phyloP scores from a whole-genome alignment of 805 yeast genomes.

The Starmerella potacharoeniae region DNA sequence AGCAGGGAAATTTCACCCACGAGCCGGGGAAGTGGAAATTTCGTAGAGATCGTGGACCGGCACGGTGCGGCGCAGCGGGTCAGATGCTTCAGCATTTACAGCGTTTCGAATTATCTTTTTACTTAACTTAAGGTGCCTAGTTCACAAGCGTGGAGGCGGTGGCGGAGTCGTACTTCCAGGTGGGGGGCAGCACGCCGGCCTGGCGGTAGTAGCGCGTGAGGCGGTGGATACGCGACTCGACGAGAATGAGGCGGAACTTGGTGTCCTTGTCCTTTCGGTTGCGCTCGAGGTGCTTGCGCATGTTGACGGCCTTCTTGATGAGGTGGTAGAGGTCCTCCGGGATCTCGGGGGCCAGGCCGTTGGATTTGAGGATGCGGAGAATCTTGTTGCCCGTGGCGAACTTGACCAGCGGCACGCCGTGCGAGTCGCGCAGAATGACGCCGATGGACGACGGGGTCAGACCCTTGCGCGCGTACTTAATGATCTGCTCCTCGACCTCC shows the following conservation, averaged over 20 bases:
- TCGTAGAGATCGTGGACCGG: neutral
- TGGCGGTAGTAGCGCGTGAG: conserved; percentile 99
- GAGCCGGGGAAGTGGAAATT: neutral
- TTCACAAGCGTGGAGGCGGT: conserved; percentile 99
- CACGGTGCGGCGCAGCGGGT: neutral
- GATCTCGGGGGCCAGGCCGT: conserved; percentile 99
- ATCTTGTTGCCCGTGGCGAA: conserved; percentile 98
- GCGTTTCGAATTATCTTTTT: conserved; percentile 6
- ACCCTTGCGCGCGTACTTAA: conserved; percentile 99
- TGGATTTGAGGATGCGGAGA: conserved; percentile 96
- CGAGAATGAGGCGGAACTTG: conserved; percentile 99
- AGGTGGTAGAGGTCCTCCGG: conserved; percentile 99
- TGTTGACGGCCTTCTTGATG: conserved; percentile 98
- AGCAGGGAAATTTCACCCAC: neutral
- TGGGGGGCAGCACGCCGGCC: conserved; percentile 97
- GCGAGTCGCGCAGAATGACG: conserved; percentile 98
- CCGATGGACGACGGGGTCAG: conserved; percentile 99
- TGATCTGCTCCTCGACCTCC: conserved; percentile 91
- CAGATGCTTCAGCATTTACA: conserved; percentile 2
- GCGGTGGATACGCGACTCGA: conserved; percentile 99
- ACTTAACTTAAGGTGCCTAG: conserved; percentile 35
- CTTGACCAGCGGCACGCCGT: conserved; percentile 97
- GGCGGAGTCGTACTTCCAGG: conserved; percentile 99
- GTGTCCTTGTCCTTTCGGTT: conserved; percentile 99
- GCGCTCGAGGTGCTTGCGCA: conserved; percentile 99